Evolutionary conservation across 2,329 filamentous ascomycete species (phyloP), one percentile per base, ranked within the genome.

Genomic region (Penicillium sp.): DNA sequence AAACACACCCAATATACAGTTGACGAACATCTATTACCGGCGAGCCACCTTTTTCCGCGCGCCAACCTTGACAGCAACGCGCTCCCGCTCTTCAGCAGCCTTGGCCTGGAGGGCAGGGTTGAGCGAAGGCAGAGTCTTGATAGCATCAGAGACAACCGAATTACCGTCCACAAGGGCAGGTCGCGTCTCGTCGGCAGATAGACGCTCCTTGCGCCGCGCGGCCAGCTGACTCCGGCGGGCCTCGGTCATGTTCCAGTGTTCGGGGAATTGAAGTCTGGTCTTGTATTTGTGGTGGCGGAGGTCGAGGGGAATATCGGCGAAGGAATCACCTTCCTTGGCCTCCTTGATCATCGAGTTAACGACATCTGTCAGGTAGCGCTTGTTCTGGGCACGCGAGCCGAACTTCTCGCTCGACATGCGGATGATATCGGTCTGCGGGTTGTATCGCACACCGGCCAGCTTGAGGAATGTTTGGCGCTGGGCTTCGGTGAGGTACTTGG

Each of bases 371-470:
- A 99, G 81, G 72, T 94, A 94, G n/a, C 90, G 86, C 82, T 97
- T 99, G 80, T 99, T 99, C 78, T 97, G 92, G 17, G 92, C 90
- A 70, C 91, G 88, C 53, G 92, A 89, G 70, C 90, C 86, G 73
- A 89, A 96, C 70, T 87, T 86, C 75, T 97, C 94, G 77, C 89
- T 90, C 70, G 89, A 91, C 83, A 99, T 96, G 76, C 90, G 91
- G 66, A 97, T 80, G 56, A 90, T 78, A 65, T 91, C 85, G 52
- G 81, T 91, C 65, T 87, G 82, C 0, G 92, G 93, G 78, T 97
- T 94, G 81, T 91, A 97, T 62, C 94, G 88, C 16, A 86, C 74
- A 1, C 94, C 95, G 19, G 84, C 86, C 42, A 99, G 82, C 78
- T 97, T 97, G 74, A 88, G 88, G 59, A 99, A 82, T 75, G 97